Evolutionary conservation across 2,329 filamentous ascomycete genomes (phyloP).

Genomic region (Scytalidium sp.): DNA sequence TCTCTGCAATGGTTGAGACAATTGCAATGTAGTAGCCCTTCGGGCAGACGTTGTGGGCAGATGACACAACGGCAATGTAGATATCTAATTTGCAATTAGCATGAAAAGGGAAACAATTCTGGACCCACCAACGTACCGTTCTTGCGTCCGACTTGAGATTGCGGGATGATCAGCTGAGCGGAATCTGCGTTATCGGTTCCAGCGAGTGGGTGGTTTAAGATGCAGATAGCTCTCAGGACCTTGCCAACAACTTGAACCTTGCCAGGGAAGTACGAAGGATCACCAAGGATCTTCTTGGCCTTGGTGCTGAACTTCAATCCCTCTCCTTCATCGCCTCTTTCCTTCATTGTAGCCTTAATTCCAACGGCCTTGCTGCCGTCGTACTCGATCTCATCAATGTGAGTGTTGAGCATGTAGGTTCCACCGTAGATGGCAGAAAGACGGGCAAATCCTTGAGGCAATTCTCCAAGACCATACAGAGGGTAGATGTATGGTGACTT

Average conservation of each 20-base stretch:
- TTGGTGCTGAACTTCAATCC: slow-evolving; percentile 94
- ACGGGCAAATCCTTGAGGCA: slow-evolving; percentile 95
- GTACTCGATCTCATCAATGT: slow-evolving; percentile 84
- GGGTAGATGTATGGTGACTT: slow-evolving; percentile 99
- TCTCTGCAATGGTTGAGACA: slow-evolving; percentile 95
- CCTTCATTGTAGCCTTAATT: slow-evolving; percentile 96
- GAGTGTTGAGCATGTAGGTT: slow-evolving; percentile 99
- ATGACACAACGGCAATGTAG: slow-evolving; percentile 94
- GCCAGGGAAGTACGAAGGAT: slow-evolving; percentile 92
- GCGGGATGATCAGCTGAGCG: slow-evolving; percentile 92
- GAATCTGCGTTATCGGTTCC: slow-evolving; percentile 89
- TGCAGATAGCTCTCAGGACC: slow-evolving; percentile 94
- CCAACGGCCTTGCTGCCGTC: slow-evolving; percentile 83
- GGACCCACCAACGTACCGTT: slow-evolving; percentile 57
- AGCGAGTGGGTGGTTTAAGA: slow-evolving; percentile 90
- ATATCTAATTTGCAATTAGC: slow-evolving; percentile 62
- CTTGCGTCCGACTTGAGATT: slow-evolving; percentile 95
- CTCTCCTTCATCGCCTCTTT: slow-evolving; percentile 68
- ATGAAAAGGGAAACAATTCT: neutral
- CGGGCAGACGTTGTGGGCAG: slow-evolving; percentile 95
- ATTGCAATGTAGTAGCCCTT: slow-evolving; percentile 99
- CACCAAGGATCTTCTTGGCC: slow-evolving; percentile 91
- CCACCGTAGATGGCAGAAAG: slow-evolving; percentile 97
- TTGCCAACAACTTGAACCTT: slow-evolving; percentile 88
- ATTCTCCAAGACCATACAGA: slow-evolving; percentile 92